Base-by-base conservation (phyloP, 257 asterid species). In the Capsicum baccatum region DNA sequence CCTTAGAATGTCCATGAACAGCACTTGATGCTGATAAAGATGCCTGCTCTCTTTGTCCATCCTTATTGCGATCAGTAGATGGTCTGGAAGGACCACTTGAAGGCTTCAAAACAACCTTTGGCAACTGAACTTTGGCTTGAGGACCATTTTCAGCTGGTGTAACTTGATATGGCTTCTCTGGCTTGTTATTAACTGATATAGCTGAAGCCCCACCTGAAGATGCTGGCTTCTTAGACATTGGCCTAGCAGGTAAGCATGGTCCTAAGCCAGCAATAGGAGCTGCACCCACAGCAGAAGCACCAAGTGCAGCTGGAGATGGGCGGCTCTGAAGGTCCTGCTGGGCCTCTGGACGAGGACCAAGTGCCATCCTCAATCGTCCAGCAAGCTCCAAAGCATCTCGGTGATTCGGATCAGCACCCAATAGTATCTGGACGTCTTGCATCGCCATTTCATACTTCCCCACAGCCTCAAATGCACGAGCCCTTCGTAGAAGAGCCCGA, bases 251-350 rank as follows among this genome's bases (percentile, higher is more conserved):
- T 89, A 97, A 87, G 85, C 99, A 93, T 15, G 99, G 98, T 0
- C 98, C 98, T 54, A 94, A 93, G 39, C 99, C 99, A 15, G 91
- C 94, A 86, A 95, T 88, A 9, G 99, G 98, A 33, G 98, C 98
- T 81, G 98, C 98, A 44, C 98, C 96, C 35, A 95, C 95, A 0
- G 99, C 99, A 83, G 99, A 97, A 58, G 99, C 99, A 57, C 99
- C 99, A 62, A 97, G 95, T 10, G 99, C 99, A 9, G 99, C 99
- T 13, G 98, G 99, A 3, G 99, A 97, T 6, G 99, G 99, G 47
- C 97, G 96, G 89, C 99, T 97, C 85, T 92, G 99, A 79, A 96
- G 98, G 74, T 97, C 99, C 91, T 93, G 98, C 83, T 92, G 99
- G 60, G 95, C 93, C 85, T 96, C 98, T 58, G 87, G 97, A 10